Evolutionary conservation across 2,329 filamentous ascomycete species (phyloP).

Genomic region (Raffaelea albimanens): DNA sequence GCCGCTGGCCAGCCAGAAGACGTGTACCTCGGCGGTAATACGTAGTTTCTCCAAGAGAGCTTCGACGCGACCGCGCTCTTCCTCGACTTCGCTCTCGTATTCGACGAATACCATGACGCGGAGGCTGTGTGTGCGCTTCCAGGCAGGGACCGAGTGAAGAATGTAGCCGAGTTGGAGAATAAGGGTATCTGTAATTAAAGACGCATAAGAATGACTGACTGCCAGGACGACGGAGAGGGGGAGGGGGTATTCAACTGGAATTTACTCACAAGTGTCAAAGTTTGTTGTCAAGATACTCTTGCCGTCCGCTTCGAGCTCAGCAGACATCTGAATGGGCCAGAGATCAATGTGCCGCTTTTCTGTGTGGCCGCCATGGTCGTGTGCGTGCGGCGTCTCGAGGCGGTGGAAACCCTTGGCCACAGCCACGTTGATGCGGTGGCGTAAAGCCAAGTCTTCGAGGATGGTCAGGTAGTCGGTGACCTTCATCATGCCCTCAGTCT

Average conservation of each 20-base stretch:
- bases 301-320: slow-evolving; percentile 60
- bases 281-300: slow-evolving; percentile 72
- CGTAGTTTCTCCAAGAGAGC: slow-evolving; percentile 70
- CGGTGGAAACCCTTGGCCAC: slow-evolving; percentile 73
- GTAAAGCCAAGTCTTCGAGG: slow-evolving; percentile 69
- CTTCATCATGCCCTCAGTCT: slow-evolving; percentile 58
- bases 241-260: no score
- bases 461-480: slow-evolving; percentile 71
- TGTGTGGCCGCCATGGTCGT: slow-evolving; percentile 43
- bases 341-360: slow-evolving; percentile 75
- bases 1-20: slow-evolving; percentile 74
- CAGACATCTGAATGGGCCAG: slow-evolving; percentile 92
- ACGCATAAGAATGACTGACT: no score
- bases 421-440: slow-evolving; percentile 74
- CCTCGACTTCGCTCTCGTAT: slow-evolving; percentile 73
- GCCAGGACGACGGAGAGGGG: no score
- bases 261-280: slow-evolving; percentile 75
- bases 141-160: slow-evolving; percentile 68
- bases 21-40: slow-evolving; percentile 69
- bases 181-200: slow-evolving; percentile 61
- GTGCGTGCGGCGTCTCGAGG: slow-evolving; percentile 58
- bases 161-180: slow-evolving; percentile 83
- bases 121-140: slow-evolving; percentile 63
- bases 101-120: slow-evolving; percentile 83
- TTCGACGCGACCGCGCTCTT: slow-evolving; percentile 64